Evolutionary conservation across 306 rosid genomes (phyloP).

Genomic region (Quercus dentata): DNA sequence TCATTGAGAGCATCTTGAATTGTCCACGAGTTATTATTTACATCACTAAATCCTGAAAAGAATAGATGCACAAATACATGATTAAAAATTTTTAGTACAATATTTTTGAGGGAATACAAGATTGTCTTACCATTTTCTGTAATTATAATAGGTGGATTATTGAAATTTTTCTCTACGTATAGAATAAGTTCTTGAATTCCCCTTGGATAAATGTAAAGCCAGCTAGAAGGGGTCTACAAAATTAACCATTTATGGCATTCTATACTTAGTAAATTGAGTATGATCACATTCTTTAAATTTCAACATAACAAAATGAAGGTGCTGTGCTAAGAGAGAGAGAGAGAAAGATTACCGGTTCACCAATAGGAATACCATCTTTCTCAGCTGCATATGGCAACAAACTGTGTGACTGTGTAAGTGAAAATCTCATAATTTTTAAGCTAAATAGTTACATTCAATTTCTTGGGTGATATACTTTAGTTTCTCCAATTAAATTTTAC

Average conservation of each 20-base stretch:
- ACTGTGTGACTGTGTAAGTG: background rate
- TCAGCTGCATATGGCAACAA: constrained; percentile 13
- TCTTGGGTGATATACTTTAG: no score
- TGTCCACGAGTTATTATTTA: constrained; percentile 40
- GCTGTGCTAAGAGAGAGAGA: background rate
- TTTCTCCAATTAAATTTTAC: no score
- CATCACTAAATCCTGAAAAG: constrained; percentile 40
- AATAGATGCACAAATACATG: background rate
- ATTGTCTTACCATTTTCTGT: constrained; percentile 56
- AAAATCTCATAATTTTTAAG: background rate
- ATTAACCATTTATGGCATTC: background rate
- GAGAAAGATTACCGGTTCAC: constrained; percentile 24
- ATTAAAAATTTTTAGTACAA: background rate
- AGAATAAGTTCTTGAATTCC: constrained; percentile 35
- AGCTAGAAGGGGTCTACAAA: constrained; percentile 45
- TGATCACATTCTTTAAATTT: background rate
- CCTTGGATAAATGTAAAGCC: constrained; percentile 55
- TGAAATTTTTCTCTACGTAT: constrained; percentile 28
- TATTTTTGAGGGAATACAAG: background rate
- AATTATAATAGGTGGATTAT: constrained; percentile 42
- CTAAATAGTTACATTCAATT: no score
- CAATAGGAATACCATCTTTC: constrained; percentile 29
- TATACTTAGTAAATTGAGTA: background rate
- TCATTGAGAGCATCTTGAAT: constrained; percentile 38
- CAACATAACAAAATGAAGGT: background rate